Base-by-base conservation (phyloP, 129 eudicot genomes). In the Cynara cardunculus region DNA sequence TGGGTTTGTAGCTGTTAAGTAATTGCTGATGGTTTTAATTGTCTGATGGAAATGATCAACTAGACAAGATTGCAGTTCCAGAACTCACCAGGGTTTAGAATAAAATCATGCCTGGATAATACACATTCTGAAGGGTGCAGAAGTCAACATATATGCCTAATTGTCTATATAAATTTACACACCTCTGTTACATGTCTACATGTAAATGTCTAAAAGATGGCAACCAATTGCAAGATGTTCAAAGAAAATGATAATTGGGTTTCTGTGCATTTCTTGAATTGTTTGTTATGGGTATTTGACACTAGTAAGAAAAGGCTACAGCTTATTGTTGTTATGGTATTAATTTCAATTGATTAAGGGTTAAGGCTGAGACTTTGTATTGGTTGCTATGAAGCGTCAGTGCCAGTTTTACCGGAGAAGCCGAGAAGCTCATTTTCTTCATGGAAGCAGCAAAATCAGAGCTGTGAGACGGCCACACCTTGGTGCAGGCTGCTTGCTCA, bases 401-500 rank as follows among this genome's bases (percentile, higher is more conserved):
- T 87, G 67, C 91, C 97, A n/a, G 72, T 84, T 83, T 37, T 68
- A 10, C 81, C 69, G 16, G 89, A 89, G 61, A 91, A 86, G 71
- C 84, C 84, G 0, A 80, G 83, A 62, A 86, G 87, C 79, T 87
- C 91, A 2, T 78, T 85, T 67, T 66, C 93, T 77, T 85, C 90
- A 5, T 84, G 84, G 92, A 88, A 87, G 78, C 89, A 78, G 73
- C 93, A 80, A 84, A 81, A 69, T 64, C 84, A 72, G 79, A 72
- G 77, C 73, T 77, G 16, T 34, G 88, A 86, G 66, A 79, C 84
- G 19, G 77, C 80, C n/a, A 49, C 84, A 5, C 97, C 98, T 83
- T 91, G 97, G 98, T 89, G 93, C 81, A 87, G 78, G 81, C 91
- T 94, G 73, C 88, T 94, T 68, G 39, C 98, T 1, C 91, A 91